Percentiles rank a stretch among this genome's conserved stretches.
Evolutionary conservation across 2,329 filamentous ascomycete genomes (phyloP).

Genomic region (Thielaviopsis punctulata): DNA sequence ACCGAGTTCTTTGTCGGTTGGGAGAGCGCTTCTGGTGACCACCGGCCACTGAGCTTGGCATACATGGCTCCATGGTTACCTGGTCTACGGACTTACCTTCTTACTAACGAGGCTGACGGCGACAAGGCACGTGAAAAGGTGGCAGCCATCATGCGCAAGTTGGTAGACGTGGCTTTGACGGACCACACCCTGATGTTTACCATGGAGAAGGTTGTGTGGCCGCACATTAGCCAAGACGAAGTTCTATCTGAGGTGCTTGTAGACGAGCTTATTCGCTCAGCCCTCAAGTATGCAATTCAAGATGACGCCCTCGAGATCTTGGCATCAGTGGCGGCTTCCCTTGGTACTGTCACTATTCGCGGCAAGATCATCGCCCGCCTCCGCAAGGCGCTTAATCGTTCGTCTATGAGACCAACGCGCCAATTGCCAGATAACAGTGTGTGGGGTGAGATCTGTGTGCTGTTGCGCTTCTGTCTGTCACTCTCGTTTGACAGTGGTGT

Average conservation of each 20-base stretch:
- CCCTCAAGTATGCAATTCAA: slow-evolving; percentile 34
- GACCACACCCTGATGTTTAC: slow-evolving; percentile 41
- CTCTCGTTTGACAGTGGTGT: slow-evolving; percentile 51
- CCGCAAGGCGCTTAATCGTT: slow-evolving; percentile 49
- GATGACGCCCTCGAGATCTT: slow-evolving; percentile 43
- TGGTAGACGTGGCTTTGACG: slow-evolving; percentile 46
- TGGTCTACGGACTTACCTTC: slow-evolving; percentile 40
- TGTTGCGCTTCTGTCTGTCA: slow-evolving; percentile 48
- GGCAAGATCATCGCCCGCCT: slow-evolving; percentile 48
- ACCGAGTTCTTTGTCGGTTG: slow-evolving; percentile 60
- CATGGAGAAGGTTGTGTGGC: slow-evolving; percentile 50
- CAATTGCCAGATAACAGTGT: slow-evolving; percentile 48
- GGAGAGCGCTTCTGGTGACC: slow-evolving; percentile 51
- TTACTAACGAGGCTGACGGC: slow-evolving; percentile 41
- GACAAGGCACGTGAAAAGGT: slow-evolving; percentile 52
- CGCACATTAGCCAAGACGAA: slow-evolving; percentile 46
- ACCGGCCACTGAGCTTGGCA: slow-evolving; percentile 47
- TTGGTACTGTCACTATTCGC: slow-evolving; percentile 47
- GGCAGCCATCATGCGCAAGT: slow-evolving; percentile 43
- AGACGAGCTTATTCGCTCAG: slow-evolving; percentile 49
- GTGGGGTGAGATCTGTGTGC: slow-evolving; percentile 51
- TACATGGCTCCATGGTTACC: slow-evolving; percentile 56
- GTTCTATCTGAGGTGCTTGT: slow-evolving; percentile 48
- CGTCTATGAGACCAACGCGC: slow-evolving; percentile 48
- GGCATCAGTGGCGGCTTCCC: slow-evolving; percentile 43